Conservation (phyloP, 2,329 filamentous ascomycete species). For the Hypoxylon sp. region DNA sequence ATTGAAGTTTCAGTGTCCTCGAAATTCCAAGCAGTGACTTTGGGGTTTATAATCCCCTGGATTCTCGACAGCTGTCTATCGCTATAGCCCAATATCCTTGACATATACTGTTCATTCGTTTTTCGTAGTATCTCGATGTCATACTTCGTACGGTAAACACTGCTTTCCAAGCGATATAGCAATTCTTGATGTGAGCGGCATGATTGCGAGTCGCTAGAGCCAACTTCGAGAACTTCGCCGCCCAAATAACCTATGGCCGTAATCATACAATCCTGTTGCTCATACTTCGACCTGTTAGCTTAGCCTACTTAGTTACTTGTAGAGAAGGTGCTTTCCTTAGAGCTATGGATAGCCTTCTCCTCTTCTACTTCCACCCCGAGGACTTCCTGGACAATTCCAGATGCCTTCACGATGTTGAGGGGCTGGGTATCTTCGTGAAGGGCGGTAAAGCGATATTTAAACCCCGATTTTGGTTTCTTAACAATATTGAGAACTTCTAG, state of each 20-base stretch:
- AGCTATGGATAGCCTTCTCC: background rate
- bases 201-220: background rate
- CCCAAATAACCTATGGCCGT: conserved; percentile 20
- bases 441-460: background rate
- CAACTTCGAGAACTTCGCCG: conserved; percentile 15
- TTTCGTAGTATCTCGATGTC: conserved; percentile 4
- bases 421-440: too few relatives aligned
- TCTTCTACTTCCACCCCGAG: conserved; percentile 3
- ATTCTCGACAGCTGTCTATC: conserved; percentile 13
- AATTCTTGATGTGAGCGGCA: conserved; percentile 14
- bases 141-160: background rate
- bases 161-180: conserved; percentile 5
- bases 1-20: background rate
- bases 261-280: conserved; percentile 9
- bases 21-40: conserved; percentile 1
- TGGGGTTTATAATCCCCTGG: background rate
- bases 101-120: conserved; percentile 17
- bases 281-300: background rate
- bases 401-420: conserved; percentile 13
- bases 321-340: background rate
- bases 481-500: background rate
- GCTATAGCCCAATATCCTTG: conserved; percentile 1
- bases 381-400: conserved; percentile 18
- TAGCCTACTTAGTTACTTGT: background rate
- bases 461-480: background rate